phyloP scores from a whole-genome alignment of 345 rosid genomes.

The Lumnitzera racemosa region DNA sequence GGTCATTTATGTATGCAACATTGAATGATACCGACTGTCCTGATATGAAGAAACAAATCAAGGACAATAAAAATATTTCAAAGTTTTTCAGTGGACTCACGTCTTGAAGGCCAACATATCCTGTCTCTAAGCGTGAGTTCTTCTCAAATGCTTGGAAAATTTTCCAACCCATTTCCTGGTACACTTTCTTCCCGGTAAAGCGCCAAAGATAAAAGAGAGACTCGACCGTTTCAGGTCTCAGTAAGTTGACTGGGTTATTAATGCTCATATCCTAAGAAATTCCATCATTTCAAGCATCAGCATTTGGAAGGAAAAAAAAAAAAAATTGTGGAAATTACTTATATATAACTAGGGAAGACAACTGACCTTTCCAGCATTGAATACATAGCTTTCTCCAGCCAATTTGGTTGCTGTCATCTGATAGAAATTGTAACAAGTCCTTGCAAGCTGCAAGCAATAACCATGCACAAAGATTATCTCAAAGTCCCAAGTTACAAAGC shows the following conservation, averaged over 20 bases:
- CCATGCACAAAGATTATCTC: not conserved
- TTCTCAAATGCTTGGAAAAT: constrained; percentile 91
- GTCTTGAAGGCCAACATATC: constrained; percentile 89
- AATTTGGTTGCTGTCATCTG: constrained; percentile 84
- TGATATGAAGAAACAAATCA: not conserved
- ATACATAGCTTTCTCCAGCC: constrained; percentile 92
- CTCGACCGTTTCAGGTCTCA: constrained; percentile 94
- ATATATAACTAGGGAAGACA: not conserved
- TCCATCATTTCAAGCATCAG: not conserved
- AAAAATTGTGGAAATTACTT: not conserved
- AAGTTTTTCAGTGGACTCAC: constrained; percentile 32
- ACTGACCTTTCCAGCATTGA: constrained; percentile 53
- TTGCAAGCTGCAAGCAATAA: constrained; percentile 60
- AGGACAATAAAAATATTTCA: not conserved
- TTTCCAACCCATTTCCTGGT: constrained; percentile 95
- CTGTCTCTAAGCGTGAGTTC: constrained; percentile 69
- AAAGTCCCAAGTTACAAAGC: not conserved
- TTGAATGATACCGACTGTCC: not conserved
- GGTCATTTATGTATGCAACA: not conserved
- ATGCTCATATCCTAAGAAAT: constrained; percentile 68
- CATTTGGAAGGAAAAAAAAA: not conserved
- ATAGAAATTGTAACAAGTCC: constrained; percentile 96
- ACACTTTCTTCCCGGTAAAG: constrained; percentile 73
- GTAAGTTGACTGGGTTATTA: constrained; percentile 70
- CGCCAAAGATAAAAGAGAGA: constrained; percentile 96